Conservation (phyloP, 2,329 filamentous ascomycete genomes). For the Phyllosticta capitalensis region DNA sequence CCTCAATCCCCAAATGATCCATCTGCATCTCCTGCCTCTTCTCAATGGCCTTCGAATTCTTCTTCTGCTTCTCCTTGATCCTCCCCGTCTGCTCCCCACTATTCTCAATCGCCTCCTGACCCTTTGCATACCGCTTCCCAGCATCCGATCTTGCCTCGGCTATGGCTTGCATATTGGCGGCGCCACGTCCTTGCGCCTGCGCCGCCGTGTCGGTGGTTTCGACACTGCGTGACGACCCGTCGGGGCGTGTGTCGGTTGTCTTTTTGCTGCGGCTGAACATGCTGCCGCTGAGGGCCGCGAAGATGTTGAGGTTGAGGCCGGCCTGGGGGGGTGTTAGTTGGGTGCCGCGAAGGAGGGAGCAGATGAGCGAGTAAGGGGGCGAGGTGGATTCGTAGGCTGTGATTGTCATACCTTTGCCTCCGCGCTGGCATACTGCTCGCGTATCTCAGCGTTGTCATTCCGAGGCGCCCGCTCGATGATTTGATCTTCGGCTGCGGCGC, state of each 20-base stretch:
- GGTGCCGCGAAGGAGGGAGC: background rate
- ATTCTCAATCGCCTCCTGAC: slow-evolving; percentile 17
- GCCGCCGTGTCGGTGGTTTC: slow-evolving; percentile 17
- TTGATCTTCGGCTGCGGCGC: background rate
- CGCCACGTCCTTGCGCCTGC: background rate
- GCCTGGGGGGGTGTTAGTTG: slow-evolving; percentile 15
- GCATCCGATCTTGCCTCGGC: background rate
- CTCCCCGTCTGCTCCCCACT: slow-evolving; percentile 16
- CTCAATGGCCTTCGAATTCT: background rate
- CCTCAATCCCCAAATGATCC: slow-evolving; percentile 29
- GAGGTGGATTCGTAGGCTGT: too few relatives aligned
- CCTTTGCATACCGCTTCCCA: background rate
- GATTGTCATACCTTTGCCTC: slow-evolving; percentile 24
- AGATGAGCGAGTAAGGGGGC: background rate
- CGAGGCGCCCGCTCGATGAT: background rate
- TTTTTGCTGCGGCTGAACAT: slow-evolving; percentile 23
- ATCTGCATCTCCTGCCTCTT: slow-evolving; percentile 13
- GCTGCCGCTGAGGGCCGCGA: slow-evolving; percentile 26
- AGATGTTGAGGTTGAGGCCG: slow-evolving; percentile 28
- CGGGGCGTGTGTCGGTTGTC: slow-evolving; percentile 20
- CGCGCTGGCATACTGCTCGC: slow-evolving; percentile 23
- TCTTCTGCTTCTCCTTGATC: slow-evolving; percentile 5
- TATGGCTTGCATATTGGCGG: background rate
- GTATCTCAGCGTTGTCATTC: slow-evolving; percentile 14
- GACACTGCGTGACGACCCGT: slow-evolving; percentile 17